Conservation (phyloP, 139 green algal genomes). For the Picochlorum sp. region DNA sequence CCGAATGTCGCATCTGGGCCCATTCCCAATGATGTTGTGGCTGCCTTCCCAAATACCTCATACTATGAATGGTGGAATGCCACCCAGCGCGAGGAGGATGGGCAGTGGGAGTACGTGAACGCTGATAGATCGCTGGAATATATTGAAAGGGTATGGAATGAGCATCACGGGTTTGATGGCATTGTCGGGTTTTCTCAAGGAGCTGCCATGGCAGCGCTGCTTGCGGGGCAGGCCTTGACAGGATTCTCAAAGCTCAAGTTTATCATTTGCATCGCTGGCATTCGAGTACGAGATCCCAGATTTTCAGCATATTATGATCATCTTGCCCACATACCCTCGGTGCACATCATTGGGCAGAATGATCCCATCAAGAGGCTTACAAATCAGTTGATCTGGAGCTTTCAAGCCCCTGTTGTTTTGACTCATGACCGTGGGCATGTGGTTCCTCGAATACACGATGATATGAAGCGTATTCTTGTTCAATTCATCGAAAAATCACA, state of each 20-base stretch:
- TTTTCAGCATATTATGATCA: slow-evolving; percentile 29
- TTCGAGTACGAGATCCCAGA: slow-evolving; percentile 27
- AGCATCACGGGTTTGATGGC: slow-evolving; percentile 48
- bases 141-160: slow-evolving; percentile 12
- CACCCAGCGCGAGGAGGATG: background rate
- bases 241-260: slow-evolving; percentile 34
- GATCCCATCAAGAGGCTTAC: slow-evolving; percentile 29
- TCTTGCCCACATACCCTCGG: slow-evolving; percentile 23
- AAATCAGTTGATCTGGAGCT: slow-evolving; percentile 16
- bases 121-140: slow-evolving; percentile 23
- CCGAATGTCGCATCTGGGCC: slow-evolving; percentile 38
- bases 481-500: background rate
- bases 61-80: slow-evolving; percentile 50
- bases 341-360: slow-evolving; percentile 50
- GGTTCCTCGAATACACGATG: slow-evolving; percentile 22
- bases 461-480: background rate
- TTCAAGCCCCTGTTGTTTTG: slow-evolving; percentile 15
- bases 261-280: slow-evolving; percentile 40
- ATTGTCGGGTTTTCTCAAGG: slow-evolving; percentile 33
- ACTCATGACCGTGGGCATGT: slow-evolving; percentile 36
- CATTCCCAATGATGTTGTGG: slow-evolving; percentile 38
- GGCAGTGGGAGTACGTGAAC: slow-evolving; percentile 33
- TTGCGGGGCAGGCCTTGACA: slow-evolving; percentile 17
- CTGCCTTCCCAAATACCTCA: slow-evolving; percentile 25
- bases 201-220: slow-evolving; percentile 20